Evolutionary conservation across 768 basidiomycete species (phyloP).

Genomic region (Nidularia sp.): DNA sequence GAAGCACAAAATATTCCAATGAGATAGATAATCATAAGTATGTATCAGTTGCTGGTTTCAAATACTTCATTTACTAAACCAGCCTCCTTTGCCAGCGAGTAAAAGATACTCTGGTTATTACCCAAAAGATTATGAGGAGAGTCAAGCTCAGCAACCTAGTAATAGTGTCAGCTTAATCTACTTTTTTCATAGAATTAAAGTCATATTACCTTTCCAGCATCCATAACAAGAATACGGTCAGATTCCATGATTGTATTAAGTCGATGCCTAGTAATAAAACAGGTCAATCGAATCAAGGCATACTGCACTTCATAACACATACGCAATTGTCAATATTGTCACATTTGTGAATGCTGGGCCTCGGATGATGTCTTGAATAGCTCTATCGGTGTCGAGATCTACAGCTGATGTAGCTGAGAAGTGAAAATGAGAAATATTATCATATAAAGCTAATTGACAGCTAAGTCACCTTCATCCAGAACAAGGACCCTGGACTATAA

Average conservation of each 20-base stretch:
- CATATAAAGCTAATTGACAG: not conserved
- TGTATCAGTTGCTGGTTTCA: no score
- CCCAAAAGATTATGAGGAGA: conserved; percentile 59
- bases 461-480: conserved; percentile 75
- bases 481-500: conserved; percentile 78
- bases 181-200: not conserved
- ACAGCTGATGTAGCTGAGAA: conserved; percentile 78
- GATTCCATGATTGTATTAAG: conserved; percentile 84
- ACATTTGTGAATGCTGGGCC: conserved; percentile 74
- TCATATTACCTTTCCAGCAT: conserved; percentile 58
- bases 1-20: no score
- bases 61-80: conserved; percentile 29
- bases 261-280: conserved; percentile 48
- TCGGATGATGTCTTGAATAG: conserved; percentile 84
- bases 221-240: conserved; percentile 78
- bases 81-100: conserved; percentile 62
- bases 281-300: not conserved
- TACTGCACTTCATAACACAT: conserved; percentile 20
- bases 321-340: conserved; percentile 88
- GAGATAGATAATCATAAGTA: no score
- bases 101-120: conserved; percentile 54
- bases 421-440: conserved; percentile 3
- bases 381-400: conserved; percentile 85
- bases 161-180: not conserved
- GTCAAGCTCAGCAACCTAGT: conserved; percentile 64